Conservation (phyloP, 257 asterid genomes). For the Handroanthus guayacan region DNA sequence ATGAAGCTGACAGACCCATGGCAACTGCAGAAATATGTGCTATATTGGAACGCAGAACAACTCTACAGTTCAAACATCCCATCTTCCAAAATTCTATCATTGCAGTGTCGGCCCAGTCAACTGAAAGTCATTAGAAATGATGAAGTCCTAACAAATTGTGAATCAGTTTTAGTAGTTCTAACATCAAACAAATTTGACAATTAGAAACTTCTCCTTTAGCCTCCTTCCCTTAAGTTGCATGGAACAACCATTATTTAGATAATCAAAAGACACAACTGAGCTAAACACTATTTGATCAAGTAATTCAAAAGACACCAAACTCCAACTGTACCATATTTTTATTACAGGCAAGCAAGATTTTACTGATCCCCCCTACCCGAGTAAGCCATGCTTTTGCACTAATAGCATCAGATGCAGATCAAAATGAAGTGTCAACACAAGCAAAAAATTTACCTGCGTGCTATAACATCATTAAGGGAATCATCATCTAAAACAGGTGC, state of each 20-base stretch:
- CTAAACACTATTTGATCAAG: neutral
- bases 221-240: neutral
- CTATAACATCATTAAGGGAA: constrained; percentile 90
- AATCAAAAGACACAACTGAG: neutral
- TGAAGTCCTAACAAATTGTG: constrained; percentile 1
- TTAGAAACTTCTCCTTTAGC: constrained; percentile 17
- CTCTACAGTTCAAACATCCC: neutral
- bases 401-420: constrained; percentile 10
- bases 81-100: neutral
- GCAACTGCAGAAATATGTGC: neutral
- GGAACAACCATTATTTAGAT: neutral
- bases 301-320: neutral
- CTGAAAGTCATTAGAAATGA: neutral
- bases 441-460: constrained; percentile 72
- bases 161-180: constrained; percentile 26
- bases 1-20: neutral
- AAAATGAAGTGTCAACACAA: constrained; percentile 11
- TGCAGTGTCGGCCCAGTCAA: neutral
- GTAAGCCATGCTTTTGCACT: neutral
- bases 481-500: constrained; percentile 96
- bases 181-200: neutral
- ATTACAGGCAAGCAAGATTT: neutral
- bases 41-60: neutral
- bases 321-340: constrained; percentile 4
- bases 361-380: constrained; percentile 6